Base-by-base conservation (phyloP, 768 basidiomycete species). In the Naganishia randhawae region DNA sequence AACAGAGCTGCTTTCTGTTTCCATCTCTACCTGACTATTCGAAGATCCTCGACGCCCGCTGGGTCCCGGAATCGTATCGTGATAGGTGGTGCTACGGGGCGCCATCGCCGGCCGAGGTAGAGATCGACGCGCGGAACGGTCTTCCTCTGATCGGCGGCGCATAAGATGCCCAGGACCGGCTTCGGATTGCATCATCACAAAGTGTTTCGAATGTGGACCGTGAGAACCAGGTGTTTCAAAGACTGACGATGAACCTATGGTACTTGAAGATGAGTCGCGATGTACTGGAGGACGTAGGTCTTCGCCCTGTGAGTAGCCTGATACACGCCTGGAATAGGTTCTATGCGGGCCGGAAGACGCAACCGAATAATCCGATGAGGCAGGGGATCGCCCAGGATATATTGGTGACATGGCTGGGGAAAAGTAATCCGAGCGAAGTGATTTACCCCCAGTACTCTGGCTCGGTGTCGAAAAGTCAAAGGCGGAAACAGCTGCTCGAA, bases 401-500 rank as follows among this genome's bases (percentile, higher is more conserved):
- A 39, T 39, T 3, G 69, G 69, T 14, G 69, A 64, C 4, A 65
- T 13, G 11, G 51, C 50, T 2, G 69, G 69, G n/a, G 69, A 70
- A 33, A 70, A 70, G 35, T 70, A 70, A 50, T 70, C 69, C 13
- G 65, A 66, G 19, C 65, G 55, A 25, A 35, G 37, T 22, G 63
- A 52, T 39, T 48, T 55, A 14, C 32, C 17, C 25, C 45, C 45
- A 1, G 69, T 50, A 19, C 50, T 32, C 17, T 65, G 57, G 39
- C 69, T 70, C 6, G 69, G 63, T 19, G 69, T 65, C 16, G 63
- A 65, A 8, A 37, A 14, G 17, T 65, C 55, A 9, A 86, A 79
- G 5, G 84, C 82, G 75, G 86, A 84, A 29, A 88, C 67, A 76
- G 85, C 84, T 11, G 88, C 84, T 73, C 87, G 87, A 68, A 94